Conservation (phyloP, 768 basidiomycete species). For the Suillus occidentalis region DNA sequence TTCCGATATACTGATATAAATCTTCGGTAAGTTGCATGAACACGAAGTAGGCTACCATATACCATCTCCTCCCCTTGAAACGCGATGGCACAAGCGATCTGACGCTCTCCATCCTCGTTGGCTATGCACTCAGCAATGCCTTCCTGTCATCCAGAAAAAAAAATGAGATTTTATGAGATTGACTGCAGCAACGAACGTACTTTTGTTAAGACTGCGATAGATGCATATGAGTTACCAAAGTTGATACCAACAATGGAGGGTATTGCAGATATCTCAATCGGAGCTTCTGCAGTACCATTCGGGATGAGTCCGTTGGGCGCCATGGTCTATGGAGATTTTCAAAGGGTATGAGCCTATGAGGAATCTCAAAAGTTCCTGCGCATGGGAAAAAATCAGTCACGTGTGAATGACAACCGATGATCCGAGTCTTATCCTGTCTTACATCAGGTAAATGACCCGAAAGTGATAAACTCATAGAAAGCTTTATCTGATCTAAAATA, state of each 20-base stretch:
- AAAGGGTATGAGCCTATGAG: not conserved
- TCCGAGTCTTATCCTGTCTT: too few species aligned
- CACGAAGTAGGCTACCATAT: constrained; percentile 30
- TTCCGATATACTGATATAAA: constrained; percentile 82
- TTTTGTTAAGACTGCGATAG: constrained; percentile 94
- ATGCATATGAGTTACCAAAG: constrained; percentile 93
- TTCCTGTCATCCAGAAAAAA: constrained; percentile 51
- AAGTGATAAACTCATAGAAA: too few species aligned
- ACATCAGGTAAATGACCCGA: too few species aligned
- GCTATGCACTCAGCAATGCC: constrained; percentile 93
- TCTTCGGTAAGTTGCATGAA: constrained; percentile 9
- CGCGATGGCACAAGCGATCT: constrained; percentile 92
- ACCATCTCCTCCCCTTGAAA: constrained; percentile 92
- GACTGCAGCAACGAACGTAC: constrained; percentile 39
- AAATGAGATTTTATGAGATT: not conserved
- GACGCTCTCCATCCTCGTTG: constrained; percentile 97
- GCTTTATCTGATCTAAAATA: not conserved
- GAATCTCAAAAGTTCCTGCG: not conserved
- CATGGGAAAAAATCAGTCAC: constrained; percentile 5
- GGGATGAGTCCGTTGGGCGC: constrained; percentile 40
- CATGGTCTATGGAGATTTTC: constrained; percentile 29
- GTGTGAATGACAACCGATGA: not conserved
- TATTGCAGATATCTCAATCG: constrained; percentile 28
- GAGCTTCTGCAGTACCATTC: constrained; percentile 53
- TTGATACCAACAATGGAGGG: constrained; percentile 89